Evolutionary conservation across 768 basidiomycete species (phyloP), one percentile per base, ranked within the genome.

Genomic region (Gymnopilus junonius): DNA sequence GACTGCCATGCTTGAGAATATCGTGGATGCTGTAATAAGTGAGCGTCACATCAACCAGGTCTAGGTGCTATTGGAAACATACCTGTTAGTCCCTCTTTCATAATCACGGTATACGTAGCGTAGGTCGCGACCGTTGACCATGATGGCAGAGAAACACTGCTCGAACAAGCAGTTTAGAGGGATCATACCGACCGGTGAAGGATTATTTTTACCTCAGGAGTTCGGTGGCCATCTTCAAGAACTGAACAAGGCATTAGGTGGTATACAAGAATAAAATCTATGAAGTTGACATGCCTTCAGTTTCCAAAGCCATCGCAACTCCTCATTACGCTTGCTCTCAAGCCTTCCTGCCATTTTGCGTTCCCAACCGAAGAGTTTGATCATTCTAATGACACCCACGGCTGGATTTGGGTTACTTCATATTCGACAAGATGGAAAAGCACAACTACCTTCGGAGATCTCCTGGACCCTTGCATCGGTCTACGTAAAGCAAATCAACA

Each of bases 281-380:
- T 15, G n/a, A 32, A 11, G 1, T 53, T 35, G 20, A 55, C 6
- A n/a, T 61, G 65, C 66, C 59, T 69, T 69, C 15, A 65, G 14
- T 42, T 61, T 67, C 53, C 64, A 65, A 1, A 69, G 29, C 61
- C 61, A 83, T 2, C 69, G 65, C 25, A 93, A 75, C 71, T 93
- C 92, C 11, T 83, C 82, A 43, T 89, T 83, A 55, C 91, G 83
- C 67, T 85, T 85, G 31, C 80, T 80, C 11, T 79, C 74, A 40
- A 93, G 75, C 53, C 79, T 79, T 8, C 81, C 71, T 27, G 82
- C 77, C 72, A 90, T 83, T 54, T 84, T 81, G 55, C 83, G 82
- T 79, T 87, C 82, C 83, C 91, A 84, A 5, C 82, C 91, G 67
- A 93, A 91, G 50, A 92, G 76, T 74, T 92, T 92, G 69, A 90